phyloP scores from a whole-genome alignment of 805 yeast genomes.

The Nadsonia fulvescens region DNA sequence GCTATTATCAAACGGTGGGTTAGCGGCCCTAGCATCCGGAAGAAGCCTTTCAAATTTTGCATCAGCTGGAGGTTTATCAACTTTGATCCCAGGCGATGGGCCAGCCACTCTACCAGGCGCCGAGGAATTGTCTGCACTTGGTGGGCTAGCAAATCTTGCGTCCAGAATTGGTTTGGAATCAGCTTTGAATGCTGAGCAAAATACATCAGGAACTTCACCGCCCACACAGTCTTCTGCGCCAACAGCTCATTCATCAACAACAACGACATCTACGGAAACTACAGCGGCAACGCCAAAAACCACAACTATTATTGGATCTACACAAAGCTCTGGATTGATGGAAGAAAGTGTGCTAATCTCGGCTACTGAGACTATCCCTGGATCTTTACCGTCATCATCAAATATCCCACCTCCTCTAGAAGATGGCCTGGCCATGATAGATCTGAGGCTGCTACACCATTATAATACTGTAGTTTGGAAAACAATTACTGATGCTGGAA shows the following conservation, averaged over 20 bases:
- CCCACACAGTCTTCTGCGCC: too few relatives aligned
- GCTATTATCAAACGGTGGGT: too few relatives aligned
- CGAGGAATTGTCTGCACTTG: too few relatives aligned
- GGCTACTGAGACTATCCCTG: constrained; percentile 3
- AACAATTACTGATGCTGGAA: constrained; percentile 81
- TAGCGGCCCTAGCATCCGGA: too few relatives aligned
- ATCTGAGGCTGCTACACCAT: constrained; percentile 70
- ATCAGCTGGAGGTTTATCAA: too few relatives aligned
- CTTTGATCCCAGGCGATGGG: too few relatives aligned
- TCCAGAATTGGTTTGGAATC: too few relatives aligned
- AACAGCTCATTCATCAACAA: constrained; percentile 8
- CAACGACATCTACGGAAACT: constrained; percentile 2
- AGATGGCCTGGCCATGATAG: constrained; percentile 42
- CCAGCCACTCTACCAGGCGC: too few relatives aligned
- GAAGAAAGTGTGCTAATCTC: constrained; percentile 1
- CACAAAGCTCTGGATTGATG: constrained; percentile 2
- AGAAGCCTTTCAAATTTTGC: too few relatives aligned
- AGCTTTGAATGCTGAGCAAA: too few relatives aligned
- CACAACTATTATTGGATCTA: constrained; percentile 6
- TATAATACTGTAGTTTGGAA: constrained; percentile 71
- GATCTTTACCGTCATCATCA: constrained; percentile 7
- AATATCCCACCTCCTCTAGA: constrained; percentile 16
- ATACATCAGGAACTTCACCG: too few relatives aligned
- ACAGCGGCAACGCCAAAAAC: constrained; percentile 1
- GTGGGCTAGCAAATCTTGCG: too few relatives aligned